Evolutionary conservation across 1,139 yeast genomes (phyloP).

Genomic region (Candida mesenterica): DNA sequence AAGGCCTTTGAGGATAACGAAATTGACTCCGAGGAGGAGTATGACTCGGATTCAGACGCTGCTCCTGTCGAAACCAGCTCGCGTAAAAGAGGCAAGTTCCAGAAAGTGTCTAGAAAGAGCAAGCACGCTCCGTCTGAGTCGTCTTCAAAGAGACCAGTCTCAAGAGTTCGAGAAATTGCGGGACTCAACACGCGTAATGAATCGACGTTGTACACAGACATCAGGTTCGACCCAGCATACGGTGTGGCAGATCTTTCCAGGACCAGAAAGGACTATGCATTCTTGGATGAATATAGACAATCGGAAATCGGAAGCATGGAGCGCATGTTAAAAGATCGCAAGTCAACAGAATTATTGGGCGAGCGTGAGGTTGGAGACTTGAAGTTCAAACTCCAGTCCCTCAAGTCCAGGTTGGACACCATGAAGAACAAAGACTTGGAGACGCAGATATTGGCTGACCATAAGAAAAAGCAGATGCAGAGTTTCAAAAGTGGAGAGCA

Average conservation of each 20-base stretch:
- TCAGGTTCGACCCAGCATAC: conserved; percentile 84
- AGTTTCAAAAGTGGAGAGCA: conserved; percentile 50
- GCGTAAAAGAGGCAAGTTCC: conserved; percentile 8
- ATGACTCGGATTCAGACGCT: conserved; percentile 7
- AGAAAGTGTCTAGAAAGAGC: conserved; percentile 28
- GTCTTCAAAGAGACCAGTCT: conserved; percentile 70
- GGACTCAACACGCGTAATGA: conserved; percentile 42
- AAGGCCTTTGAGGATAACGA: conserved; percentile 5
- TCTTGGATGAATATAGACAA: conserved; percentile 81
- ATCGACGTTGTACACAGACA: conserved; percentile 61
- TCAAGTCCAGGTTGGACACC: conserved; percentile 75
- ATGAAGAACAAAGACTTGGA: conserved; percentile 77
- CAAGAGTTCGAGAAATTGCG: conserved; percentile 69
- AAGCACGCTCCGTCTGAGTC: conserved; percentile 83
- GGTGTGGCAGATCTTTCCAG: conserved; percentile 74
- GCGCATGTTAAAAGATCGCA: conserved; percentile 54
- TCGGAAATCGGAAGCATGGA: conserved; percentile 66
- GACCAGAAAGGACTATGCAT: conserved; percentile 74
- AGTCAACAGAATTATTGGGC: conserved; percentile 42
- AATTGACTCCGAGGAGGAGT: conserved; percentile 1
- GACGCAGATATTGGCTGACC: conserved; percentile 54
- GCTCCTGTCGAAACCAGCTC: conserved; percentile 16
- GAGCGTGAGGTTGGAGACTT: conserved; percentile 53
- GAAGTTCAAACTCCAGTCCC: conserved; percentile 53
- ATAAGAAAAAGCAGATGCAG: conserved; percentile 47